Percentiles rank a stretch among this genome's conserved stretches.
Evolutionary conservation across 768 basidiomycete species (phyloP).

Genomic region (Suillus subluteus): DNA sequence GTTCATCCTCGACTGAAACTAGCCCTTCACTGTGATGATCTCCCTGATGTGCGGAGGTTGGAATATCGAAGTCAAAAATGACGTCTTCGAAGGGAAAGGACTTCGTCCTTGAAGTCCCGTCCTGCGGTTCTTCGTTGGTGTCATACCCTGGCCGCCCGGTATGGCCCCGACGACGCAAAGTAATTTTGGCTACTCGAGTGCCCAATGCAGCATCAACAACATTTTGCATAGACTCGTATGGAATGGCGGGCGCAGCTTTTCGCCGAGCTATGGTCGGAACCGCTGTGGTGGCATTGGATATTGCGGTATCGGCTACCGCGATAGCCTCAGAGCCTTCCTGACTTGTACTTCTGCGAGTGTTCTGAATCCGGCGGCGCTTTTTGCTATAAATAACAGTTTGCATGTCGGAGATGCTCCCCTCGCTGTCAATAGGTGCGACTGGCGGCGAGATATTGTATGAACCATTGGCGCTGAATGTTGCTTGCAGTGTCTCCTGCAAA

Average conservation of each 20-base stretch:
- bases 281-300: not conserved
- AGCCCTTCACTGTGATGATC: not conserved
- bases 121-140: not conserved
- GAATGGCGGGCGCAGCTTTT: not conserved
- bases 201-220: conserved; percentile 10
- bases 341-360: not conserved
- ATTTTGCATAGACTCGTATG: conserved; percentile 5
- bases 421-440: not conserved
- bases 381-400: not conserved
- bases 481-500: conserved; percentile 1
- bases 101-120: not conserved
- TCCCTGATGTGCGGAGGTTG: not conserved
- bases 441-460: not conserved
- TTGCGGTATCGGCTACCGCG: no score
- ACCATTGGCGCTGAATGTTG: conserved; percentile 2
- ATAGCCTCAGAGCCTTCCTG: not conserved
- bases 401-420: not conserved
- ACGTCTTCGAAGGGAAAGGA: not conserved
- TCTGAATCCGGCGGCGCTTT: not conserved
- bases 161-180: not conserved
- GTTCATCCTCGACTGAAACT: not conserved
- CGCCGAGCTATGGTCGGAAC: not conserved
- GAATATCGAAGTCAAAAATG: not conserved
- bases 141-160: not conserved
- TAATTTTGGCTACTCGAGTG: conserved; percentile 9